phyloP scores from a whole-genome alignment of 106 monocot genomes.

The Apostasia shenzhenica region DNA sequence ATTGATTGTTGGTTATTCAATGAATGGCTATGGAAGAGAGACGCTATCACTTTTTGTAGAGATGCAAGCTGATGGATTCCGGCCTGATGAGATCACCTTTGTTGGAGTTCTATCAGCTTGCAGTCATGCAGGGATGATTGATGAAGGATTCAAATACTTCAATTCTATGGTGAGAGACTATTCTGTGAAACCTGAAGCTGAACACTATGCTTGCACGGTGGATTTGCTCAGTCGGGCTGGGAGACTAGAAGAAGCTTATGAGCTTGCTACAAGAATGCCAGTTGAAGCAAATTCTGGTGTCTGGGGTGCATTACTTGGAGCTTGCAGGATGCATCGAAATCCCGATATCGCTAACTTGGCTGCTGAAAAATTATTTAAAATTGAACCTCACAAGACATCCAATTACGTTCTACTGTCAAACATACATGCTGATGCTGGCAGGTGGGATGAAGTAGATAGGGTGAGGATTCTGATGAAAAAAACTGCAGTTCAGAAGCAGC shows the following conservation, averaged over 20 bases:
- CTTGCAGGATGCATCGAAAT: conserved; percentile 23
- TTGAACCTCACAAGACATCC: conserved; percentile 25
- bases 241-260: conserved; percentile 20
- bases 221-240: conserved; percentile 33
- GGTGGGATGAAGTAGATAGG: conserved; percentile 28
- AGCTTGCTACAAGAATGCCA: conserved; percentile 21
- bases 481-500: conserved; percentile 14
- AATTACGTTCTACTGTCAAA: conserved; percentile 37
- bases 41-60: conserved; percentile 20
- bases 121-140: conserved; percentile 25
- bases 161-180: conserved; percentile 23
- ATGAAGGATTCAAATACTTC: conserved; percentile 28
- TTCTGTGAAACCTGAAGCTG: conserved; percentile 20
- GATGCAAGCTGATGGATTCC: conserved; percentile 10
- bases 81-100: conserved; percentile 34
- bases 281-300: conserved; percentile 32
- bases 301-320: conserved; percentile 41
- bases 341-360: conserved; percentile 21
- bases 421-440: conserved; percentile 24
- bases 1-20: conserved; percentile 45
- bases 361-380: conserved; percentile 21
- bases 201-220: conserved; percentile 38
- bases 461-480: conserved; percentile 21
- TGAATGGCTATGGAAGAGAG: conserved; percentile 26
- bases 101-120: conserved; percentile 36